Evolutionary conservation across 1,284 basidiomycete species (phyloP), one percentile per base, ranked within the genome.

Genomic region (Meira nashicola): DNA sequence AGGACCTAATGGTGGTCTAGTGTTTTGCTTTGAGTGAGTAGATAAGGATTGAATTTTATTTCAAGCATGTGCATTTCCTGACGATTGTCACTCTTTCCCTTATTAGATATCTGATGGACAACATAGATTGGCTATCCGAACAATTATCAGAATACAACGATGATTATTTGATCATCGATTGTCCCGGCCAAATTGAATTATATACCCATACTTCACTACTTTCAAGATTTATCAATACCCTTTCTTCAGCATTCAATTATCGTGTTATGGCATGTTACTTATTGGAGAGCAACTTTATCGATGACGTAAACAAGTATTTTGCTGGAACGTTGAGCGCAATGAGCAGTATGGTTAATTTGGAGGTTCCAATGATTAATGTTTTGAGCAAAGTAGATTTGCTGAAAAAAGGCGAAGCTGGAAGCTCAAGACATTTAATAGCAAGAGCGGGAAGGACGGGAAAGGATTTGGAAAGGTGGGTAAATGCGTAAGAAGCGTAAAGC

Each of bases 321-420:
- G 92, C 92, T 59, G 95, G 95, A n/a, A 93, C 97, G 0, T 83
- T 98, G 59, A 90, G 89, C 55, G 95, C 95, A 21, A 97, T 98
- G 92, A 93, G 90, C 49, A 92, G 93, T 48, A 99, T 99, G 95
- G 89, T 98, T 56, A 92, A 93, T 68, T 84, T 99, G 28, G 94
- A 97, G 74, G 86, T 96, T 43, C 90, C 92, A 0, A 95, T 92
- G 87, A 87, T 99, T 65, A 98, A 98, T 70, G 82, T 98, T 76
- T 91, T 99, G 88, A 94, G 90, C 57, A 99, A 99, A 81, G 98
- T 99, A 94, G 95, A 99, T 79, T 83, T 99, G 28, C 89, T 98
- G 39, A 89, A 60, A 19, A 87, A 86, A 66, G 85, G 87, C 68
- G 83, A 84, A 62, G 81, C 81, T n/a, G 83, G 84, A 65, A 83